Evolutionary conservation across 2,329 filamentous ascomycete species (phyloP).

Genomic region (Fusarium floridanum): DNA sequence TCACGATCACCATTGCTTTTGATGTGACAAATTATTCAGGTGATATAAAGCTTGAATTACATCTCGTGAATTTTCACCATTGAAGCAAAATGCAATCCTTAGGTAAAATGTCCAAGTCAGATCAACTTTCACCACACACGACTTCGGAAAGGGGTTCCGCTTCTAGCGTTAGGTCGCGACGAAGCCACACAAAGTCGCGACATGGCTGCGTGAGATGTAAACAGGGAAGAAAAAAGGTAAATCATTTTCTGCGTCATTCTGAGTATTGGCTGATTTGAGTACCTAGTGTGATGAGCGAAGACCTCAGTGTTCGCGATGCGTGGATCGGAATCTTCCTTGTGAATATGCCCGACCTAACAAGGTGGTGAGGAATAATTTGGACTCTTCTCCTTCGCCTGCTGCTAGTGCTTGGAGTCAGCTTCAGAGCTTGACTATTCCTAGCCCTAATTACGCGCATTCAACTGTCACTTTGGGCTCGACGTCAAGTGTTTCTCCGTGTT

Average conservation of each 20-base stretch:
- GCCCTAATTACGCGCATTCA: neutral
- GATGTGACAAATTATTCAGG: neutral
- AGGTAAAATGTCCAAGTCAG: neutral
- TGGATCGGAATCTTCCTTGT: conserved; percentile 20
- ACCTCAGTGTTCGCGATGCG: conserved; percentile 35
- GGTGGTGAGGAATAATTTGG: neutral
- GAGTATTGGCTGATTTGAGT: neutral
- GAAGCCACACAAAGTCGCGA: conserved; percentile 42
- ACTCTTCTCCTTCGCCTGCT: neutral
- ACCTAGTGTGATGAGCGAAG: conserved; percentile 34
- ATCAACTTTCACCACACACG: neutral
- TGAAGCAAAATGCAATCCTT: neutral
- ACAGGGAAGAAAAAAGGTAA: conserved; percentile 39
- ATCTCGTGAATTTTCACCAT: neutral
- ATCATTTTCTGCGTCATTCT: accelerated
- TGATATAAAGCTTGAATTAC: neutral
- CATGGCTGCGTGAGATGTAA: conserved; percentile 42
- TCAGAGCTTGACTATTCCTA: conserved; percentile 1
- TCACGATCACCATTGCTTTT: neutral
- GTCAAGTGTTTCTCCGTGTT: neutral
- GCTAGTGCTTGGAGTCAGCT: neutral
- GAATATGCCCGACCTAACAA: conserved; percentile 23
- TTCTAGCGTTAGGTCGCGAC: conserved; percentile 22
- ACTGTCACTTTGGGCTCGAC: neutral
- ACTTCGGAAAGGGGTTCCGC: neutral